Percentiles rank a stretch among this genome's conserved stretches.
Conservation (phyloP, 805 yeast genomes). For the Pichia kluyveri region DNA sequence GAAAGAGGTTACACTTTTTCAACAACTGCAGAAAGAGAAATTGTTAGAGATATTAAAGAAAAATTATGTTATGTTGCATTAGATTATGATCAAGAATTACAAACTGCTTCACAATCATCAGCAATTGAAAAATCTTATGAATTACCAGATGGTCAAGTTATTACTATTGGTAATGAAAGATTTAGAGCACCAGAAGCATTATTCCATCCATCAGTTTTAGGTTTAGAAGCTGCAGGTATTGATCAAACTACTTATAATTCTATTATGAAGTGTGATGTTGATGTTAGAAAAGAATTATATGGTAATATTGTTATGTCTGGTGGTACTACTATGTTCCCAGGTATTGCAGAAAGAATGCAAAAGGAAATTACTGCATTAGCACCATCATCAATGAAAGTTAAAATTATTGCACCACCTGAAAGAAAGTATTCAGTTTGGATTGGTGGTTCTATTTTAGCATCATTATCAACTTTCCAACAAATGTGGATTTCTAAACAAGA, state of each 20-base stretch:
- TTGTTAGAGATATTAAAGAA: conserved; percentile 91
- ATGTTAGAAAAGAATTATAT: conserved; percentile 97
- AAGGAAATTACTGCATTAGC: conserved; percentile 99
- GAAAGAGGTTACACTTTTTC: conserved; percentile 99
- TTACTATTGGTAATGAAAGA: conserved; percentile 99
- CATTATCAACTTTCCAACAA: conserved; percentile 99
- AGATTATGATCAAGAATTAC: conserved; percentile 99
- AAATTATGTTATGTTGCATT: conserved; percentile 98
- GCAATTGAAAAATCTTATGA: conserved; percentile 98
- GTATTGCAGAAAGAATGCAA: conserved; percentile 99
- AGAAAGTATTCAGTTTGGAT: conserved; percentile 99
- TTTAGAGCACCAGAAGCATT: conserved; percentile 99
- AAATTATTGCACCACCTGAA: conserved; percentile 99
- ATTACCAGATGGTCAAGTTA: conserved; percentile 99
- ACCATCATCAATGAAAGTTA: conserved; percentile 99
- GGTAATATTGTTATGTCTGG: conserved; percentile 99
- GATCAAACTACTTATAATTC: conserved; percentile 95
- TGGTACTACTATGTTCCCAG: conserved; percentile 99
- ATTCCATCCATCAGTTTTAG: conserved; percentile 93
- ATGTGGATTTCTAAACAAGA: conserved; percentile 99
- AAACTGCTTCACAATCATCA: conserved; percentile 96
- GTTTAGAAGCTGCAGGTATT: conserved; percentile 94
- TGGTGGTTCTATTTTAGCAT: conserved; percentile 99
- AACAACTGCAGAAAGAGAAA: conserved; percentile 98
- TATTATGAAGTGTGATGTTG: conserved; percentile 98